Base-by-base conservation (phyloP, 805 yeast genomes). In the Yamadazyma sp. region DNA sequence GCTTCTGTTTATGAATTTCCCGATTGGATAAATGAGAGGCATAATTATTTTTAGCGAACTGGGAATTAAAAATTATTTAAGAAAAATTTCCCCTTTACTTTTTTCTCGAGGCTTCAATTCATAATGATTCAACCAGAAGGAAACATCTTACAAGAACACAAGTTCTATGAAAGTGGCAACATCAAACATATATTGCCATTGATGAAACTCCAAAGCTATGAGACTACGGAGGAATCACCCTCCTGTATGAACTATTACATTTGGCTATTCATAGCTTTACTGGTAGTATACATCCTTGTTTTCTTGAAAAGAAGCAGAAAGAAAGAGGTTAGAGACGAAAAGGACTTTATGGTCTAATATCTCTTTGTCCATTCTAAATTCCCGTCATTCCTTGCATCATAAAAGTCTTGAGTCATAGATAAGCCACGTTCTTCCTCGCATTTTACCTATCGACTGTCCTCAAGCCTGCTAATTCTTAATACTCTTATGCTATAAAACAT, bases 91-190 rank as follows among this genome's bases (percentile, higher is more conserved):
- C 36, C 9, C 10, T 19, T 9, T 18, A 25, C 14, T 12, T 21
- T 28, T 28, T 28, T 28, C 18, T 13, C 24, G 20, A 12, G 18
- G 15, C 17, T 14, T 34, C 13, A 13, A 19, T 9, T 12, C n/a
- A 14, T 11, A n/a, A 37, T 37, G 41, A 32, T 32, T 27, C 22
- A 22, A 16, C 40, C 42, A 11, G 46, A 40, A 20, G 38, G 25
- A 33, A 17, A 16, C 7, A 18, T 40, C 9, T 14, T 46, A 35
- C 38, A 35, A 29, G 64, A 59, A 33, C 63, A 59, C 46, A 54
- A 53, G 12, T 59, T 54, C 47, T 57, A 59, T 37, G 62, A 56
- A 10, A 44, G 60, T 0, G 62, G 62, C 13, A 53, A 56, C 36
- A 32, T 52, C 16, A 53, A 53, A 32, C 45, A 53, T 39, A 44